A percentile compares a stretch with the other conserved stretches of the same genome.
These are phyloP conservation scores for Ceratocystis variospora DNA, from an alignment of 2,329 filamentous ascomycete genomes.

Conservation along the genomic window DNA sequence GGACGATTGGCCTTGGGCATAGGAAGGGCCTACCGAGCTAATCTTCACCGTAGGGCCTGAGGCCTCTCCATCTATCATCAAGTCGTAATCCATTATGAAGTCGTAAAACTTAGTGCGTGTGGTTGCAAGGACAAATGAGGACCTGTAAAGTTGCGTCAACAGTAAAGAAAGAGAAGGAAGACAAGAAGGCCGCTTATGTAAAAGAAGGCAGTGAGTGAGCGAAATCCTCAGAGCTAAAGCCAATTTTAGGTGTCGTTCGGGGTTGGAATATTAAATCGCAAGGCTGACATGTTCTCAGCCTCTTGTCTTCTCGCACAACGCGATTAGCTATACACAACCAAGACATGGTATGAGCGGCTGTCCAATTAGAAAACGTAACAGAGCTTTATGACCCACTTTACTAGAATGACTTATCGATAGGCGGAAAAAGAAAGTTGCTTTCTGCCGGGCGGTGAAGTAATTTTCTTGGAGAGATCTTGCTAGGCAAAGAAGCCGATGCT, in stretches of 20 bases:
- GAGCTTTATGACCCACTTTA: not conserved
- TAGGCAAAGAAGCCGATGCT: not conserved
- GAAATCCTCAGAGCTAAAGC: not conserved
- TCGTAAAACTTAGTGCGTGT: not conserved
- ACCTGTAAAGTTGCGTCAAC: not conserved
- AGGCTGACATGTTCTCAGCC: slow-evolving; percentile 5
- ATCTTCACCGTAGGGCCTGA: slow-evolving; percentile 46
- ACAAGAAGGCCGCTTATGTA: not conserved
- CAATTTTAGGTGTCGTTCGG: not conserved
- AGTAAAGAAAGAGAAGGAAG: not conserved
- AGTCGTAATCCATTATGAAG: slow-evolving; percentile 43
- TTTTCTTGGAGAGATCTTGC: slow-evolving; percentile 14
- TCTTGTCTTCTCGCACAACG: not conserved
- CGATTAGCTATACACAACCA: not conserved
- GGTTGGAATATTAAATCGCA: not conserved
- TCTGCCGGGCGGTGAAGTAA: slow-evolving; percentile 19
- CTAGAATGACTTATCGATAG: slow-evolving; percentile 12
- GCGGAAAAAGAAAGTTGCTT: slow-evolving; percentile 12
- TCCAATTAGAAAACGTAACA: not conserved
- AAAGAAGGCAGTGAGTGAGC: not conserved
- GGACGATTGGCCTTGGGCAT: not conserved
- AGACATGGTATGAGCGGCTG: not conserved
- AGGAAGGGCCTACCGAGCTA: slow-evolving; percentile 35
- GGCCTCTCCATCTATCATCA: slow-evolving; percentile 45
- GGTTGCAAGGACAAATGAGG: not conserved